Evolutionary conservation across 345 rosid genomes (phyloP).

Genomic region (Firmiana major): DNA sequence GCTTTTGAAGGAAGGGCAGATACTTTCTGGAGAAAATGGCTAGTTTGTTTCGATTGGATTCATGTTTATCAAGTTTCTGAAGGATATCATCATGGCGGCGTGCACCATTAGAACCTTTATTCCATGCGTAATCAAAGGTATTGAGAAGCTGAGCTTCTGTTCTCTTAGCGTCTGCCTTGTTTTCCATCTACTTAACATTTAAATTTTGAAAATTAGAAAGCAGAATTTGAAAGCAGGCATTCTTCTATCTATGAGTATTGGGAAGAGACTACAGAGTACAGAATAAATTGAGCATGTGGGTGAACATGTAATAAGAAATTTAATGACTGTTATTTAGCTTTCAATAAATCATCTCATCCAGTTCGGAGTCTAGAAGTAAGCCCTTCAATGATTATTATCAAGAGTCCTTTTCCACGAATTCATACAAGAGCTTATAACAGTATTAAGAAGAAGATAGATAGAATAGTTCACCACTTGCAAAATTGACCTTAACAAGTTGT

Average conservation of each 20-base stretch:
- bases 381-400: neutral
- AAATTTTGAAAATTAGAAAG: neutral
- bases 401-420: neutral
- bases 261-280: neutral
- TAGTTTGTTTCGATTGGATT: conserved; percentile 29
- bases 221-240: neutral
- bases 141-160: conserved; percentile 54
- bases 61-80: conserved; percentile 40
- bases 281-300: neutral
- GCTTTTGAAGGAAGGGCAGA: conserved; percentile 36
- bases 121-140: conserved; percentile 91
- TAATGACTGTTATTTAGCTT: neutral
- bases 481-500: neutral
- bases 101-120: conserved; percentile 66
- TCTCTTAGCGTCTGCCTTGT: conserved; percentile 55
- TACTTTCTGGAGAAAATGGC: conserved; percentile 32
- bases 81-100: conserved; percentile 62
- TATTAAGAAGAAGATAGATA: neutral
- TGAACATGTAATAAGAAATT: neutral
- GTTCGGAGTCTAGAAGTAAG: neutral
- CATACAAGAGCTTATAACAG: neutral
- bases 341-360: neutral
- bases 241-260: neutral
- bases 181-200: conserved; percentile 43
- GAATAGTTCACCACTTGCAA: neutral